Evolutionary conservation across 1,284 basidiomycete genomes (phyloP).

Genomic region (Volvariella surrecta): DNA sequence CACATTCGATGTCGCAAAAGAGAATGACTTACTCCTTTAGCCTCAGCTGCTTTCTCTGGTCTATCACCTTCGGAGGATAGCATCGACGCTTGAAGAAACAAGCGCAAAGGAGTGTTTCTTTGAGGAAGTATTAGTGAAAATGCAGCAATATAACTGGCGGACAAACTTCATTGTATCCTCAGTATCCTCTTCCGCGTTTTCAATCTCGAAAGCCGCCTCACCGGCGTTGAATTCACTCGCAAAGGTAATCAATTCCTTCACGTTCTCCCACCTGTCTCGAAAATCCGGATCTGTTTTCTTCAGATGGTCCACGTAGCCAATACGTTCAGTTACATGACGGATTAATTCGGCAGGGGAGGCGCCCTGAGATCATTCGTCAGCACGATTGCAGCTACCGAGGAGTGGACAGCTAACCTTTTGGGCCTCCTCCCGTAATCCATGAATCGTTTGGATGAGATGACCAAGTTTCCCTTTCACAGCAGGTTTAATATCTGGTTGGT

Average conservation of each 20-base stretch:
- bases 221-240: slow-evolving; percentile 43
- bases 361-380: slow-evolving; percentile 30
- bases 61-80: slow-evolving; percentile 76
- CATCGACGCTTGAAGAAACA: slow-evolving; percentile 81
- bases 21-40: slow-evolving; percentile 37
- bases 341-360: slow-evolving; percentile 62
- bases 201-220: slow-evolving; percentile 8
- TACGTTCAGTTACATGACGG: slow-evolving; percentile 46
- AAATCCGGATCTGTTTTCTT: slow-evolving; percentile 65
- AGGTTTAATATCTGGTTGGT: slow-evolving; percentile 57
- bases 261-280: slow-evolving; percentile 79
- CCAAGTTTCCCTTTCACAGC: slow-evolving; percentile 55
- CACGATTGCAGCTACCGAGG: not conserved
- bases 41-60: slow-evolving; percentile 32
- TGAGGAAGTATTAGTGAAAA: not conserved
- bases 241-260: slow-evolving; percentile 75
- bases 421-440: slow-evolving; percentile 47
- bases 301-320: slow-evolving; percentile 65
- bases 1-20: not conserved
- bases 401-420: slow-evolving; percentile 31
- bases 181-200: slow-evolving; percentile 10
- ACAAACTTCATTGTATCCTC: slow-evolving; percentile 4
- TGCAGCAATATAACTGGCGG: not conserved
- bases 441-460: slow-evolving; percentile 51
- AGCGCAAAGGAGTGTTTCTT: slow-evolving; percentile 63